These are phyloP conservation scores for Cylindrotheca closterium DNA, from an alignment of 108 stramenopile genomes.

Conservation along the genomic window DNA sequence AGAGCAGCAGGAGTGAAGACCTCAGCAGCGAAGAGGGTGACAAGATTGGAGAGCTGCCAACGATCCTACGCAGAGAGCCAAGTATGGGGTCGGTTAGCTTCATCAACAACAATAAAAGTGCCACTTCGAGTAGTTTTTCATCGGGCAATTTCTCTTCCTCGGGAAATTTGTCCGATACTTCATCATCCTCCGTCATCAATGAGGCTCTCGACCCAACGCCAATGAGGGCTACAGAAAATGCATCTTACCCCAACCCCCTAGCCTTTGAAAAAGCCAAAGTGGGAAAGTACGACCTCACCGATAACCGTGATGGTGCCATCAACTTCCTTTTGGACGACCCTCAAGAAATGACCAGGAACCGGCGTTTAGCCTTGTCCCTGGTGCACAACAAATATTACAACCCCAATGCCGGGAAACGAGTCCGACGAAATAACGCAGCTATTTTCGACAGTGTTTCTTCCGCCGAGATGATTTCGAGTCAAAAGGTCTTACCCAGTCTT, in stretches of 20 bases:
- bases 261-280: background rate
- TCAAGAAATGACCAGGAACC: slow-evolving; percentile 66
- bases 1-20: too few species aligned
- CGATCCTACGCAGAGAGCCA: too few species aligned
- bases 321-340: slow-evolving; percentile 40
- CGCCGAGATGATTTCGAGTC: background rate
- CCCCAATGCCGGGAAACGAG: slow-evolving; percentile 31
- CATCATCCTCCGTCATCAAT: too few species aligned
- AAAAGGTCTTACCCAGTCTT: slow-evolving; percentile 26
- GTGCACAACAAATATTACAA: slow-evolving; percentile 65
- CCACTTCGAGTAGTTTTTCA: too few species aligned
- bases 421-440: background rate
- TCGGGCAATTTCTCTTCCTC: too few species aligned
- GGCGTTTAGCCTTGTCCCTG: slow-evolving; percentile 60
- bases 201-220: too few species aligned
- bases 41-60: too few species aligned
- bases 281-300: background rate
- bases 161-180: too few species aligned
- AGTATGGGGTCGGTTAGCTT: too few species aligned
- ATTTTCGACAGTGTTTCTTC: background rate
- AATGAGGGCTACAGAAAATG: too few species aligned
- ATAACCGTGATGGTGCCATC: slow-evolving; percentile 1
- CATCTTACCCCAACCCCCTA: background rate
- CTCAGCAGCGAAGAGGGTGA: too few species aligned
- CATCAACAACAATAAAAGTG: too few species aligned